phyloP scores from a whole-genome alignment of 208 protist species.

The Crithidia fasciculata region DNA sequence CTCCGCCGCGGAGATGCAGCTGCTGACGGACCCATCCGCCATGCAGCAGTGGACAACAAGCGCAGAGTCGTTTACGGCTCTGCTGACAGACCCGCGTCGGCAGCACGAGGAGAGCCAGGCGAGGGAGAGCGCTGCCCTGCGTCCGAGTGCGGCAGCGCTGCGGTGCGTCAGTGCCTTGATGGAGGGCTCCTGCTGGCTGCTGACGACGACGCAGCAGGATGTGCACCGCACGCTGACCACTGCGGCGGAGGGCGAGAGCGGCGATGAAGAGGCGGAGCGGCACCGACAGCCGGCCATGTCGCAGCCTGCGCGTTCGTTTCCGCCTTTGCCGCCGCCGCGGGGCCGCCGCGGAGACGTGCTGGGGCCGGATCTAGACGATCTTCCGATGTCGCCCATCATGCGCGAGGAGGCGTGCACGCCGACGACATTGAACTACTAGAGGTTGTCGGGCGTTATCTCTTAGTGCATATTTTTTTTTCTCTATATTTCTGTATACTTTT shows the following conservation, averaged over 20 bases:
- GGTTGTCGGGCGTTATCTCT: neutral
- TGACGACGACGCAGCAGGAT: constrained; percentile 32
- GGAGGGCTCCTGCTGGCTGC: constrained; percentile 35
- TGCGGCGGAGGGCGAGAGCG: neutral
- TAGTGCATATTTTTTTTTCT: constrained; percentile 11
- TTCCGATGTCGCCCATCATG: constrained; percentile 17
- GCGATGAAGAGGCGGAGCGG: constrained; percentile 15
- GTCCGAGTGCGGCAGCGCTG: constrained; percentile 12
- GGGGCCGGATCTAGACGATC: constrained; percentile 7
- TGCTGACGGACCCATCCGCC: constrained; percentile 22
- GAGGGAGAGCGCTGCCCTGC: neutral
- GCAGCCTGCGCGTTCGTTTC: neutral
- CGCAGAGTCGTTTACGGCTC: constrained; percentile 3
- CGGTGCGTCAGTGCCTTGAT: constrained; percentile 34
- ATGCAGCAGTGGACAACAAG: constrained; percentile 42
- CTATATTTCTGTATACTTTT: neutral
- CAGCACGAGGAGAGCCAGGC: constrained; percentile 1
- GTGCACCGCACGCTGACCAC: constrained; percentile 4
- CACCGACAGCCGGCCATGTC: constrained; percentile 1
- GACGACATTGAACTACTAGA: constrained; percentile 31
- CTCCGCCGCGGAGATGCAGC: constrained; percentile 34
- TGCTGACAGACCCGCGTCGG: constrained; percentile 10
- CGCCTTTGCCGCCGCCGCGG: constrained; percentile 2
- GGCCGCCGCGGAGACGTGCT: neutral
- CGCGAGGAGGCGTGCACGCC: constrained; percentile 47